These are phyloP conservation scores for Kwoniella bestiolae DNA, from an alignment of 768 basidiomycete species.

Conservation along the genomic window DNA sequence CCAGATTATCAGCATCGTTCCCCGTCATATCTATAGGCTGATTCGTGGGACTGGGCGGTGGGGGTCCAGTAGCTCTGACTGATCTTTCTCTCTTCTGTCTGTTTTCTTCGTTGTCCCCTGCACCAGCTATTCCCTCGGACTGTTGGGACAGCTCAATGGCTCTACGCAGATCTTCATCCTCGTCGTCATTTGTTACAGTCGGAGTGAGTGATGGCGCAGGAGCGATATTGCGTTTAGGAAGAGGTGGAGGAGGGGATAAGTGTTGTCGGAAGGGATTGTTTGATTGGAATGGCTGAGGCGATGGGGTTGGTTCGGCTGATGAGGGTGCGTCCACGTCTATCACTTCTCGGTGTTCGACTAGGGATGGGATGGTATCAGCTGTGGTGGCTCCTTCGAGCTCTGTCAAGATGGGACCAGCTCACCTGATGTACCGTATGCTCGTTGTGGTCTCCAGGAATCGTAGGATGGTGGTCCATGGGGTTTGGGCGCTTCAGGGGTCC, in stretches of 20 bases:
- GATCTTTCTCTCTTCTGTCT: conserved; percentile 38
- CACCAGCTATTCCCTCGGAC: neutral
- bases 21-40: neutral
- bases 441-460: conserved; percentile 17
- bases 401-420: neutral
- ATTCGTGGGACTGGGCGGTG: conserved; percentile 40
- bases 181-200: conserved; percentile 27
- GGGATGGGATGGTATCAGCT: neutral
- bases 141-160: conserved; percentile 33
- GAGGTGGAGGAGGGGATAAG: conserved; percentile 3
- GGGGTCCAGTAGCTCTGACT: conserved; percentile 40
- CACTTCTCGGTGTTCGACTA: conserved; percentile 40
- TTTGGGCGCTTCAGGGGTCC: conserved; percentile 13
- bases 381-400: neutral
- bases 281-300: conserved; percentile 16
- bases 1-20: conserved; percentile 19
- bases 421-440: conserved; percentile 21
- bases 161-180: conserved; percentile 38
- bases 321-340: conserved; percentile 13
- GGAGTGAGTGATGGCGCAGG: conserved; percentile 14
- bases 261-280: conserved; percentile 31
- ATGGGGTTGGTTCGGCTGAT: conserved; percentile 8
- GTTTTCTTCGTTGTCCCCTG: conserved; percentile 10
- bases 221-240: conserved; percentile 1
- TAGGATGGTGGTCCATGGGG: conserved; percentile 7